Percentiles rank a stretch among this genome's conserved stretches.
Evolutionary conservation across 2,329 filamentous ascomycete species (phyloP).

Genomic region (Stylonectria norvegica): DNA sequence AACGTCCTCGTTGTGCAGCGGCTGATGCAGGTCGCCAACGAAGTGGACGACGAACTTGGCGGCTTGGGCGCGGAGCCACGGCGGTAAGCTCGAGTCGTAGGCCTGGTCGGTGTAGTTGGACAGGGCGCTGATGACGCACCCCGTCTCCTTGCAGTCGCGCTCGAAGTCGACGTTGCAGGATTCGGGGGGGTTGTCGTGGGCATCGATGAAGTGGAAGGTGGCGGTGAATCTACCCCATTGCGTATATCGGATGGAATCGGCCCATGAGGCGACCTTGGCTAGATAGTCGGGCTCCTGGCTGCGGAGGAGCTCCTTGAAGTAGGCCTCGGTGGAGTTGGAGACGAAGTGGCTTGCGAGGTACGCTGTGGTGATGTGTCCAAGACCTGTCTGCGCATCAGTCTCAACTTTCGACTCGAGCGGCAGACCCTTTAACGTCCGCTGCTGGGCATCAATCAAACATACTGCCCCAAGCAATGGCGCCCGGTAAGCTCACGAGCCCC

Average conservation of each 20-base stretch:
- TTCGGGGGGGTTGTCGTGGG: slow-evolving; percentile 58
- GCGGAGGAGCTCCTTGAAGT: slow-evolving; percentile 56
- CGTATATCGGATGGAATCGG: slow-evolving; percentile 63
- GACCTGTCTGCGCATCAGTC: slow-evolving; percentile 37
- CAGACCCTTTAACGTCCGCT: slow-evolving; percentile 1
- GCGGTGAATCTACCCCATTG: slow-evolving; percentile 59
- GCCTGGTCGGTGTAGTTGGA: slow-evolving; percentile 58
- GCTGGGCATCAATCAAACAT: slow-evolving; percentile 19
- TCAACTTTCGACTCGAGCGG: slow-evolving; percentile 9
- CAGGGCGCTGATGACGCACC: slow-evolving; percentile 61
- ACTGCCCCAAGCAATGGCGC: slow-evolving; percentile 42
- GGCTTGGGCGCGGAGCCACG: slow-evolving; percentile 52
- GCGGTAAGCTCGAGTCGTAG: slow-evolving; percentile 43
- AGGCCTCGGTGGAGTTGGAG: slow-evolving; percentile 49
- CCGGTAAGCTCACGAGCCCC: slow-evolving; percentile 32
- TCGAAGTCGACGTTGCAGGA: slow-evolving; percentile 55
- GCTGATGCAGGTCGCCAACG: slow-evolving; percentile 67
- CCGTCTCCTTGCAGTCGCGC: slow-evolving; percentile 59
- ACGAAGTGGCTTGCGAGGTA: slow-evolving; percentile 62
- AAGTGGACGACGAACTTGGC: slow-evolving; percentile 68
- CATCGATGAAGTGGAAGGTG: slow-evolving; percentile 67
- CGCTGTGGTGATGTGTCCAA: slow-evolving; percentile 64
- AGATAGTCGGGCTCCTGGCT: slow-evolving; percentile 56
- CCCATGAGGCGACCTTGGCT: slow-evolving; percentile 63
- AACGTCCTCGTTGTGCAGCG: slow-evolving; percentile 63